phyloP scores from a whole-genome alignment of 2,329 filamentous ascomycete genomes.

The Stachybotrys echinatus region DNA sequence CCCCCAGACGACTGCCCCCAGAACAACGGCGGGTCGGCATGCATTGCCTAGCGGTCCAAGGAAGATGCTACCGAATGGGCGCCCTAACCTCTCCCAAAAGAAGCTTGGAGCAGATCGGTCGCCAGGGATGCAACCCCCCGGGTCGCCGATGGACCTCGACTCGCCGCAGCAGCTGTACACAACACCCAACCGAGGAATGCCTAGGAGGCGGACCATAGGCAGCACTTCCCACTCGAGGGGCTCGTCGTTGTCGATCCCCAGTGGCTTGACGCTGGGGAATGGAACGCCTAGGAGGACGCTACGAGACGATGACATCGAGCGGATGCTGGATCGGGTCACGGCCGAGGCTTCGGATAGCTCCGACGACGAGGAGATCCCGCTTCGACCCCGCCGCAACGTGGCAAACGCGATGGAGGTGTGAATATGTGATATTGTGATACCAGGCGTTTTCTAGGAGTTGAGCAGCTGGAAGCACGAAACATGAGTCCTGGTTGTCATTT shows the following conservation, averaged over 20 bases:
- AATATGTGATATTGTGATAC: slow-evolving; percentile 1
- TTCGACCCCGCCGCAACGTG: slow-evolving; percentile 24
- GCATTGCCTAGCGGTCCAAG: slow-evolving; percentile 44
- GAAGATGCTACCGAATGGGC: slow-evolving; percentile 45
- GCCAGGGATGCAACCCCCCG: slow-evolving; percentile 27
- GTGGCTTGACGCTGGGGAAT: slow-evolving; percentile 37
- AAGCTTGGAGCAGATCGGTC: slow-evolving; percentile 45
- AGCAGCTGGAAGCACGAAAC: background rate
- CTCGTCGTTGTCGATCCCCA: slow-evolving; percentile 39
- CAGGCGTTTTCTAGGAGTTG: background rate
- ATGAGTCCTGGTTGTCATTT: background rate
- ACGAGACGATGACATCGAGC: slow-evolving; percentile 52
- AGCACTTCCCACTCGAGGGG: slow-evolving; percentile 28
- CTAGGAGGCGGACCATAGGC: slow-evolving; percentile 38
- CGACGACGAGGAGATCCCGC: slow-evolving; percentile 52
- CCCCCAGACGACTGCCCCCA: slow-evolving; percentile 11
- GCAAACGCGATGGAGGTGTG: slow-evolving; percentile 22
- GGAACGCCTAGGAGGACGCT: slow-evolving; percentile 31
- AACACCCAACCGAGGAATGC: slow-evolving; percentile 27
- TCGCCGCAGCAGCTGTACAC: slow-evolving; percentile 23
- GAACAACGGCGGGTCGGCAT: slow-evolving; percentile 18
- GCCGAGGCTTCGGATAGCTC: slow-evolving; percentile 47
- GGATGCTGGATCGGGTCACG: slow-evolving; percentile 49
- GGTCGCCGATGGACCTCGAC: slow-evolving; percentile 44
- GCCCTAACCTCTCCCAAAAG: slow-evolving; percentile 35